phyloP scores from a whole-genome alignment of 331 rosid genomes.

The Malus hybrid region DNA sequence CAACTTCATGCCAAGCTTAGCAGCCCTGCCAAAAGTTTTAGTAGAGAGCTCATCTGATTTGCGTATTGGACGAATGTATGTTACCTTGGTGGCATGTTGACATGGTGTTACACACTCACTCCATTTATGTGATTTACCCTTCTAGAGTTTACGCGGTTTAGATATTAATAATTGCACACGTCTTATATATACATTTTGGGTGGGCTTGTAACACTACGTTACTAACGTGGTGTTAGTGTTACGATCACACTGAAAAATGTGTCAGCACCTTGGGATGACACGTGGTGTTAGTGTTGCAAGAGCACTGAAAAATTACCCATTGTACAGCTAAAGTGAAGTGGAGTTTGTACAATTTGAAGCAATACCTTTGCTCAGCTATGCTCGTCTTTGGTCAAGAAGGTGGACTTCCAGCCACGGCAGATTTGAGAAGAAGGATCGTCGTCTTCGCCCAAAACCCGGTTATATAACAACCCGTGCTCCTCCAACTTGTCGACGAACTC shows the following conservation, averaged over 20 bases:
- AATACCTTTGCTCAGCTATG: conserved; percentile 66
- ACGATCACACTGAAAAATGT: no score
- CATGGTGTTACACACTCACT: neutral
- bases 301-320: neutral
- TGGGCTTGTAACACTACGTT: neutral
- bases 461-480: conserved; percentile 59
- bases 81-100: neutral
- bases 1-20: conserved; percentile 66
- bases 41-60: neutral
- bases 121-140: neutral
- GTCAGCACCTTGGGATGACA: neutral
- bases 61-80: no score
- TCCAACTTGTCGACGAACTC: conserved; percentile 65
- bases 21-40: conserved; percentile 42
- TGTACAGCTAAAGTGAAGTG: neutral
- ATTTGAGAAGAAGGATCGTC: conserved; percentile 77
- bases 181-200: no score
- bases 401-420: conserved; percentile 94
- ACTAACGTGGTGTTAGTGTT: no score
- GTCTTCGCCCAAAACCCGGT: conserved; percentile 59
- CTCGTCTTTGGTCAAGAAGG: conserved; percentile 63
- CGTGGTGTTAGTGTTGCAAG: neutral
- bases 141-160: no score
- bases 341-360: neutral
- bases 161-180: neutral